Evolutionary conservation across 176 grass and related monocot genomes (phyloP), one percentile per base, ranked within the genome.

Genomic region (Paspalum vaginatum): DNA sequence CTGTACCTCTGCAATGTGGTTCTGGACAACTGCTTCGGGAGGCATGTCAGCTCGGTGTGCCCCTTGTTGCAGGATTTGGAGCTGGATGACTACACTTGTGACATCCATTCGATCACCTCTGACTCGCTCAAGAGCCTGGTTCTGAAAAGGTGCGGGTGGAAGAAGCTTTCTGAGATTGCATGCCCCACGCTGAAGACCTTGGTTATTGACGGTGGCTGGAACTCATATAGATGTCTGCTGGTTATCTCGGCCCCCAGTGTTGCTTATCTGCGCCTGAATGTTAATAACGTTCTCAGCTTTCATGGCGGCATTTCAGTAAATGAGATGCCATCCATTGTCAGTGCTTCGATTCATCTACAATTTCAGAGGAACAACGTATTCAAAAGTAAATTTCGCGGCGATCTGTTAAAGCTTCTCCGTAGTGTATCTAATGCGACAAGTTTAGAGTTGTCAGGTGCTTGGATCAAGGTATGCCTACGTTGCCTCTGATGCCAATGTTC

Each of bases 401-500:
- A 17, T 22, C 63, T 56, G 27, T 14, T 2, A 8, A 12, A 1
- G n/a, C 50, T 79, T 45, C 48, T 79, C 7, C 5, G 37, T 20
- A 27, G 52, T 50, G 20, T 68, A 5, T 68, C 46, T 22, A 68
- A 27, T 12, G 77, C 20, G 27, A 53, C 13, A 5, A 43, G 40
- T 68, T 55, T 79, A 43, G 21, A 27, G 77, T 13, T 68, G 39
- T 79, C 20, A 2, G 38, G 49, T 56, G 66, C 56, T 6, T n/a
- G 66, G 4, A 8, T n/a, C 16, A 67, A 0, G 78, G 61, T 64
- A 18, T 18, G 51, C 51, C 8, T 32, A 32, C 7, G 38, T 64
- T 0, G 13, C 13, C 16, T 5, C 15, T 2, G 7, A 6, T 63
- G 26, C 27, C 14, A 17, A 7, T 63, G 11, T 63, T 16, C 61